Percentiles rank a stretch among this genome's conserved stretches.
phyloP scores from a whole-genome alignment of 2,329 filamentous ascomycete species.

The Claviceps sp. region DNA sequence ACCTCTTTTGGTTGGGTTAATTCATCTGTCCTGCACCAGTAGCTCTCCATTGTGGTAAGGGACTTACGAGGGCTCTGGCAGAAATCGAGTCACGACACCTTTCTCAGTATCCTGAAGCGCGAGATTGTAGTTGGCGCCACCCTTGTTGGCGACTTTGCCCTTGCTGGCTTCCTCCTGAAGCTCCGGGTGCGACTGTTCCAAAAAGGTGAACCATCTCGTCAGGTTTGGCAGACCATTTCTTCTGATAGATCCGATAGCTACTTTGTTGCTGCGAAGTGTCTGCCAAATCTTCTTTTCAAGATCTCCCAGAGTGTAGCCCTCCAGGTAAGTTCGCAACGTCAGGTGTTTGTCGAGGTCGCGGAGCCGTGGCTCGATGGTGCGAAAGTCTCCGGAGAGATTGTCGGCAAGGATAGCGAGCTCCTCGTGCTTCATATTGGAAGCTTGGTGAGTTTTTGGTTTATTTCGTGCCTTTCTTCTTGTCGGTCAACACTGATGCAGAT shows the following conservation, averaged over 20 bases:
- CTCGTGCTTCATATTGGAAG: conserved; percentile 38
- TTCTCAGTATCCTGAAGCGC: conserved; percentile 72
- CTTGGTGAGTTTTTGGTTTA: neutral
- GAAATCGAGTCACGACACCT: conserved; percentile 83
- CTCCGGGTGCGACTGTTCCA: conserved; percentile 72
- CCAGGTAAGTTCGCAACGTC: conserved; percentile 72
- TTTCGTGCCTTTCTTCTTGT: neutral
- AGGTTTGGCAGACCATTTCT: conserved; percentile 66
- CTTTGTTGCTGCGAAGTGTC: conserved; percentile 69
- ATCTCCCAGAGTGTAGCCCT: conserved; percentile 65
- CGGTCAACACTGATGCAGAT: neutral
- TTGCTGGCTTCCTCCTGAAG: conserved; percentile 53
- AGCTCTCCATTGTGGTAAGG: neutral
- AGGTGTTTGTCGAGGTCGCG: conserved; percentile 76
- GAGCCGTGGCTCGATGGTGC: conserved; percentile 62
- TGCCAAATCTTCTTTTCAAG: conserved; percentile 75
- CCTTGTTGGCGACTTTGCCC: conserved; percentile 60
- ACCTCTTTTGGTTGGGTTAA: conserved; percentile 32
- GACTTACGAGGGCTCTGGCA: conserved; percentile 77
- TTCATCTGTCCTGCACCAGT: neutral
- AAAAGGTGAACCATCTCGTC: conserved; percentile 73
- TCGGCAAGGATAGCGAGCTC: conserved; percentile 39
- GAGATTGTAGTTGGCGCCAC: conserved; percentile 81
- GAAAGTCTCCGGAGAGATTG: conserved; percentile 57
- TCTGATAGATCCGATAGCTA: conserved; percentile 69